Base-by-base conservation (phyloP, 352 stramenopile genomes). In the Globisporangium splendens region DNA sequence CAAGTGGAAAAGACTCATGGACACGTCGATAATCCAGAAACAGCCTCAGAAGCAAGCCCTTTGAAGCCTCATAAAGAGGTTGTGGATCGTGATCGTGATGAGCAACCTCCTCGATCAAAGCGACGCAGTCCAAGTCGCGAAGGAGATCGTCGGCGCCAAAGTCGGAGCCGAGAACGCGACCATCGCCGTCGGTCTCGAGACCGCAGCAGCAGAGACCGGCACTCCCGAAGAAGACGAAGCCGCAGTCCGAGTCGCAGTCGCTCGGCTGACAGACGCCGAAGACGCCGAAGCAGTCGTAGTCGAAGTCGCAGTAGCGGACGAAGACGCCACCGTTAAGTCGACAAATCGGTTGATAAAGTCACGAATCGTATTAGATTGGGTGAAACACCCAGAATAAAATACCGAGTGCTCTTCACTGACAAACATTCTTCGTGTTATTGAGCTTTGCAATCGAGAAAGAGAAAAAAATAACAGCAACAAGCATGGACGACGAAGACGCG, bases 401-500 rank as follows among this genome's bases (percentile, higher is more conserved):
- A 35, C 28, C 8, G 28, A 35, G 5, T 35, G 3, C 1, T 8
- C 3, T 35, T 35, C 28, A 35, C 2, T 6, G 28, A 35, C 28
- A 35, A 35, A 11, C 28, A 35, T 35, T 35, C 28, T 35, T 6
- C 3, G 0, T 35, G 28, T 1, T 10, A 35, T 44, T 44, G 39
- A n/a, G 17, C 8, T 44, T 15, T 44, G 39, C 10, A 44, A n/a
- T 18, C 3, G 10, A 44, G 1, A 18, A 44, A 18, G n/a, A 44
- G 6, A 8, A 15, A 41, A 11, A 47, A 42, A 41, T n/a, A n/a
- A 20, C 4, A 13, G 52, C n/a, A 46, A 53, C n/a, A 21, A 28
- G 28, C 10, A 54, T 60, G 48, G 42, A 51, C 24, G 49, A 66
- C 43, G 76, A 86, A 56, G 68, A 72, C 11, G 64, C 56, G 28